Evolutionary conservation across 2,329 filamentous ascomycete genomes (phyloP).

Genomic region (Ophiostoma montium): DNA sequence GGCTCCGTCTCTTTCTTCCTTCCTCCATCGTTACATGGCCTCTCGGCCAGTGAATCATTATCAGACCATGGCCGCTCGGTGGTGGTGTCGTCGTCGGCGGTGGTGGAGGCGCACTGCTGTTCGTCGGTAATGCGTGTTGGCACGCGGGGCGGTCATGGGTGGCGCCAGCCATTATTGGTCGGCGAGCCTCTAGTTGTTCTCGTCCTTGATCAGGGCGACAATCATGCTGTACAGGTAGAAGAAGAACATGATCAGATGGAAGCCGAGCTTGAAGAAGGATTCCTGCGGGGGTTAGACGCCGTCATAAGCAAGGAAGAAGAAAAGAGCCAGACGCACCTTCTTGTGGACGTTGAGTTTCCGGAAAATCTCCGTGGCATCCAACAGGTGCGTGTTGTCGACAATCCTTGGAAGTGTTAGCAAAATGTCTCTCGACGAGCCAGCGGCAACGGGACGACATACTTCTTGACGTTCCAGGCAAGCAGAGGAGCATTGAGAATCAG

Average conservation of each 20-base stretch:
- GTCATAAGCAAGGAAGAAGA: too few species aligned
- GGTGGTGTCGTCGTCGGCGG: neutral
- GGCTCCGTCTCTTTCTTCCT: neutral
- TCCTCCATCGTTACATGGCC: neutral
- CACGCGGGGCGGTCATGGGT: neutral
- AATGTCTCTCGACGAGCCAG: too few species aligned
- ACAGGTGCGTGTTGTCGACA: constrained; percentile 86
- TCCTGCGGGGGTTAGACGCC: constrained; percentile 44
- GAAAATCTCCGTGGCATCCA: constrained; percentile 98
- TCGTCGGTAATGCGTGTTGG: neutral
- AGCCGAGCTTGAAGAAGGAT: constrained; percentile 97
- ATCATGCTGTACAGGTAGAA: constrained; percentile 99
- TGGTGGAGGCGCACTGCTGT: too few species aligned
- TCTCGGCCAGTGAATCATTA: neutral
- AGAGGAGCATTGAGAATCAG: constrained; percentile 85
- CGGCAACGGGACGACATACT: constrained; percentile 47
- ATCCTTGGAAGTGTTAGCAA: constrained; percentile 46
- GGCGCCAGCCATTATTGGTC: neutral
- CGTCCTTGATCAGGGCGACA: constrained; percentile 90
- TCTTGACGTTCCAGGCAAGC: constrained; percentile 89
- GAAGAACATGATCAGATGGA: constrained; percentile 99
- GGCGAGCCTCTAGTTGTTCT: constrained; percentile 52
- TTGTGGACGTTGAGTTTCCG: constrained; percentile 98
- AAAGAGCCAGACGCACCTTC: constrained; percentile 47
- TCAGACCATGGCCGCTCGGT: neutral